A percentile compares a stretch with the other conserved stretches of the same genome.
phyloP scores from a whole-genome alignment of 441 rosid genomes.

The Viola pubescens region DNA sequence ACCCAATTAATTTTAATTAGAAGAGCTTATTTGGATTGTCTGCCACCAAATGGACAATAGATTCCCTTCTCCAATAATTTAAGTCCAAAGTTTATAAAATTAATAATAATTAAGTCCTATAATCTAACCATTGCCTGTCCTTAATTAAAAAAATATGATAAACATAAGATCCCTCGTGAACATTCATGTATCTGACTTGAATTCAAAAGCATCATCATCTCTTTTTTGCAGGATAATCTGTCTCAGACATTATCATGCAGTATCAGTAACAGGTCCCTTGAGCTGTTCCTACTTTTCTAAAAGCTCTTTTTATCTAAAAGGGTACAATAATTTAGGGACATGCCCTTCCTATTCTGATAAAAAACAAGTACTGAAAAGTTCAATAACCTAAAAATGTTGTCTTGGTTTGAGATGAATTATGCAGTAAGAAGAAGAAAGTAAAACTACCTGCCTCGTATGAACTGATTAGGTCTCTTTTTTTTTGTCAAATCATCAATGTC shows the following conservation, averaged over 20 bases:
- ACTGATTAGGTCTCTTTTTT: too few species aligned
- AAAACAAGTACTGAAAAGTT: constrained; percentile 2
- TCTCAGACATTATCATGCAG: constrained; percentile 33
- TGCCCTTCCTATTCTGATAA: constrained; percentile 23
- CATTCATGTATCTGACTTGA: constrained; percentile 4
- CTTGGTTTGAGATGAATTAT: neutral
- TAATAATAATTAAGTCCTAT: neutral
- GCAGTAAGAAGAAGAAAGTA: neutral
- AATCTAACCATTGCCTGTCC: constrained; percentile 3
- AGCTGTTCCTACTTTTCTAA: constrained; percentile 28
- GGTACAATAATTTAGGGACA: constrained; percentile 22
- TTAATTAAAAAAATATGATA: neutral
- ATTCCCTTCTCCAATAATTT: constrained; percentile 19
- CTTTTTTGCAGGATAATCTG: constrained; percentile 22
- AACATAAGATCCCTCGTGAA: neutral
- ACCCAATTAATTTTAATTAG: constrained; percentile 6
- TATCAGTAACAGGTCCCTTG: constrained; percentile 37
- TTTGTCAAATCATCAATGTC: too few species aligned
- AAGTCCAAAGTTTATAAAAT: neutral
- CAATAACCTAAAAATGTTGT: neutral
- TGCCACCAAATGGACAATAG: constrained; percentile 23
- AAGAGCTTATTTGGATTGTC: constrained; percentile 21
- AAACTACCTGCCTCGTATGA: neutral
- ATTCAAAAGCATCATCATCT: constrained; percentile 20
- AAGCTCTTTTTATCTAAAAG: constrained; percentile 20